Evolutionary conservation across 257 asterid species (phyloP).

Genomic region (Nicotiana benthamiana): DNA sequence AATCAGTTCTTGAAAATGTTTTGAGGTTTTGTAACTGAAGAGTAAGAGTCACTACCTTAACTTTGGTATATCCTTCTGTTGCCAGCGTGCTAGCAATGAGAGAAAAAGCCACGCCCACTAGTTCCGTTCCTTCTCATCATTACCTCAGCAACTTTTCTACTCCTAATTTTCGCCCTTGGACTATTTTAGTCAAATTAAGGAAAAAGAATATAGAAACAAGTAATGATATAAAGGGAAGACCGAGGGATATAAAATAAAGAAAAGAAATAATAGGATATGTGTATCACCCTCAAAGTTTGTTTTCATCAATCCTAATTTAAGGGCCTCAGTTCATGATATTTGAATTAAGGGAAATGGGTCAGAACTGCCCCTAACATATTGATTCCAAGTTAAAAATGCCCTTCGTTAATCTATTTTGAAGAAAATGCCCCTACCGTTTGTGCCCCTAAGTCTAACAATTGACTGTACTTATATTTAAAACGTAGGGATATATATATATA

Average conservation of each 20-base stretch:
- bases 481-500: too few species aligned
- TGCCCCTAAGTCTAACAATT: too few species aligned
- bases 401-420: too few species aligned
- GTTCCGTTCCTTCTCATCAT: slow-evolving; percentile 8
- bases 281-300: neutral
- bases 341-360: too few species aligned
- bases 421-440: too few species aligned
- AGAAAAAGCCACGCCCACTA: neutral
- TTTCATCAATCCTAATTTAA: neutral
- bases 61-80: neutral
- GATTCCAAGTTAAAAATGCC: too few species aligned
- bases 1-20: neutral
- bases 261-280: neutral
- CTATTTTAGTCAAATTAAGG: neutral
- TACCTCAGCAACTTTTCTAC: neutral
- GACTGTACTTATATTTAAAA: too few species aligned
- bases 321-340: neutral
- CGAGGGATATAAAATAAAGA: neutral
- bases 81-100: slow-evolving; percentile 15
- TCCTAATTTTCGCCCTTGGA: neutral
- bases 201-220: neutral
- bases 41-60: neutral
- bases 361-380: too few species aligned
- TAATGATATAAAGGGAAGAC: neutral
- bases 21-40: neutral